phyloP scores from a whole-genome alignment of 2,329 filamentous ascomycete genomes.

The Monascus ruber region DNA sequence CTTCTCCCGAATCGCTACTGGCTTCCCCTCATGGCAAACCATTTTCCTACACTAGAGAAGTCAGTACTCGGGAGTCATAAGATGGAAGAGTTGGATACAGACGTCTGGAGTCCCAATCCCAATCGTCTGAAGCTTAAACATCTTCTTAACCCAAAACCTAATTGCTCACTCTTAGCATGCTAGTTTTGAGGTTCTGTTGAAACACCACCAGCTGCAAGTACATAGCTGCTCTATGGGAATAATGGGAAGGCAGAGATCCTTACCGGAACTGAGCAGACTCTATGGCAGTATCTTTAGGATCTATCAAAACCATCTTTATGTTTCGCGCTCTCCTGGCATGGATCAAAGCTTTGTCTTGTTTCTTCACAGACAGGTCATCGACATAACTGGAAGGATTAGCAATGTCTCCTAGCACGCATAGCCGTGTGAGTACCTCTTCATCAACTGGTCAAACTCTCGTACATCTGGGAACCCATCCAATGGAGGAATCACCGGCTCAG shows the following conservation, averaged over 20 bases:
- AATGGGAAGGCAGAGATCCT: background rate
- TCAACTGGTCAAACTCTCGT: conserved; percentile 34
- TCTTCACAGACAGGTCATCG: conserved; percentile 38
- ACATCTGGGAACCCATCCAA: conserved; percentile 36
- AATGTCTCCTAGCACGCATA: too few relatives aligned
- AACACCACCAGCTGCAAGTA: background rate
- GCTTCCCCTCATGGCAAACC: conserved; percentile 41
- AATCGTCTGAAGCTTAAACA: conserved; percentile 37
- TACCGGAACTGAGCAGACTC: conserved; percentile 42
- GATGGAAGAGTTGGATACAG: conserved; percentile 8
- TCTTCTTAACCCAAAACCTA: conserved; percentile 44
- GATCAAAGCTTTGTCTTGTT: conserved; percentile 42
- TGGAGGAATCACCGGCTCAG: conserved; percentile 33
- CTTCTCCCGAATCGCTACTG: conserved; percentile 42
- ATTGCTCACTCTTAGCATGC: conserved; percentile 2
- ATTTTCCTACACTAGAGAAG: conserved; percentile 24
- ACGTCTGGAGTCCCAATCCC: conserved; percentile 29
- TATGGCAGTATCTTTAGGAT: conserved; percentile 39
- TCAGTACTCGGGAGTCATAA: background rate
- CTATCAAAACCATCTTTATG: conserved; percentile 36
- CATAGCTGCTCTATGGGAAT: too few relatives aligned
- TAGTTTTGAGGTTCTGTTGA: background rate
- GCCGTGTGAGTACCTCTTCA: conserved; percentile 27
- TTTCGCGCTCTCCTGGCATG: conserved; percentile 37
- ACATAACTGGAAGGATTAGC: conserved; percentile 30